These are phyloP conservation scores for Kwoniella sp. DNA, from an alignment of 768 basidiomycete species.

Conservation along the genomic window DNA sequence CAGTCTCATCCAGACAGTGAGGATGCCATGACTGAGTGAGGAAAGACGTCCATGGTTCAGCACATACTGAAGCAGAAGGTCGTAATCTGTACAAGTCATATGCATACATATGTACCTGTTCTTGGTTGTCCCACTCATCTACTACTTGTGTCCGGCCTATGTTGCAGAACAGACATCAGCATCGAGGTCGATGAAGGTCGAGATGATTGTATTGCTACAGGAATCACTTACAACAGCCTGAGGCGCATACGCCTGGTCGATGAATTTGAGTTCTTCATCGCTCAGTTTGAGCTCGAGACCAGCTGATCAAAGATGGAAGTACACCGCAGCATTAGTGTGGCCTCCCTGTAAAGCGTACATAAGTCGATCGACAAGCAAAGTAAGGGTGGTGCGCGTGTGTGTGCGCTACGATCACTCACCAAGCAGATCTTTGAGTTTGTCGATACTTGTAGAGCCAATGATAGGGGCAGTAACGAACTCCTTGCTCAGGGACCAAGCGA, in stretches of 20 bases:
- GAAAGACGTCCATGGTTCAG: too few relatives aligned
- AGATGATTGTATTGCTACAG: too few relatives aligned
- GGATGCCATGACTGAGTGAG: too few relatives aligned
- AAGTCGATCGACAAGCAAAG: too few relatives aligned
- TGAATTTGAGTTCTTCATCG: constrained; percentile 62
- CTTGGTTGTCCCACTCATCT: too few relatives aligned
- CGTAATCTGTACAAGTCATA: too few relatives aligned
- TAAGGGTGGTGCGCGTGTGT: too few relatives aligned
- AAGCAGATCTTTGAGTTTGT: constrained; percentile 59
- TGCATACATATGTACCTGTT: too few relatives aligned
- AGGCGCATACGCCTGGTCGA: constrained; percentile 63
- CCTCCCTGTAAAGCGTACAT: too few relatives aligned
- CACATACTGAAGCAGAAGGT: too few relatives aligned
- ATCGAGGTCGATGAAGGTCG: neutral
- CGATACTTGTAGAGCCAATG: constrained; percentile 58
- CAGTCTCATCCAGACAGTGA: too few relatives aligned
- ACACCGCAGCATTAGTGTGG: too few relatives aligned
- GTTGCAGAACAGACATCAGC: neutral
- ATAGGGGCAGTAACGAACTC: constrained; percentile 59
- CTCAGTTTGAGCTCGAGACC: constrained; percentile 61
- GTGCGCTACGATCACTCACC: constrained; percentile 4
- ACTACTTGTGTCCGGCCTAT: neutral
- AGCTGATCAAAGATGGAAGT: constrained; percentile 54
- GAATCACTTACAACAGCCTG: constrained; percentile 58
- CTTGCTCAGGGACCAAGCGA: constrained; percentile 59